A percentile compares a stretch with the other conserved stretches of the same genome.
Conservation (phyloP, 2,329 filamentous ascomycete species). For the Curvularia spicifera region DNA sequence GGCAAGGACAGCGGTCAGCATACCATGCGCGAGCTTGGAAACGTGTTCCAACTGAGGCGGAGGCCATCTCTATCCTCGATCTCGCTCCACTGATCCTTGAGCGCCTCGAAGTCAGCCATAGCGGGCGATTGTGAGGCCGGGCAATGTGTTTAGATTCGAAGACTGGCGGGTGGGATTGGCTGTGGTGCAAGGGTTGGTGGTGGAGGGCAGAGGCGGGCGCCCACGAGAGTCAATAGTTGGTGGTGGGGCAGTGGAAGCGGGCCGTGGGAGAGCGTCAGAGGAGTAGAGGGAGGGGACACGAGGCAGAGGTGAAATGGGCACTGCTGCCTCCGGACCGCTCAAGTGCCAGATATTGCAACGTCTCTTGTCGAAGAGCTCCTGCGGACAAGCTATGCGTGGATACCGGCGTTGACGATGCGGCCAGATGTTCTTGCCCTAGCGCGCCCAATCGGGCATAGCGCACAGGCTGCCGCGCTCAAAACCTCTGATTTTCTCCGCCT, state of each 20-base stretch:
- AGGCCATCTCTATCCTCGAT: conserved; percentile 96
- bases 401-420: conserved; percentile 17
- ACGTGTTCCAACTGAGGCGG: conserved; percentile 97
- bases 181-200: conserved; percentile 28
- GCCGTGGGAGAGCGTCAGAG: conserved; percentile 10
- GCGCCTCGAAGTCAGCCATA: conserved; percentile 85
- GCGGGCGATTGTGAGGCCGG: conserved; percentile 29
- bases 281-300: conserved; percentile 10
- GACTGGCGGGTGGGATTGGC: conserved; percentile 14
- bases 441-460: conserved; percentile 32
- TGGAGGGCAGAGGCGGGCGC: conserved; percentile 35
- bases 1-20: conserved; percentile 59
- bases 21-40: conserved; percentile 97
- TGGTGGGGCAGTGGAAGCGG: conserved; percentile 34
- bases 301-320: conserved; percentile 16
- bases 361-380: conserved; percentile 27
- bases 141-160: neutral
- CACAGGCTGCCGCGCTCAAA: conserved; percentile 23
- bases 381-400: conserved; percentile 16
- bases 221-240: conserved; percentile 35
- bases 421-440: conserved; percentile 26
- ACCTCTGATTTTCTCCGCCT: conserved; percentile 41
- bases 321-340: conserved; percentile 17
- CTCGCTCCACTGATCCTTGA: conserved; percentile 96
- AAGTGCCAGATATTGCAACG: conserved; percentile 29